Conservation (phyloP, 2,329 filamentous ascomycete genomes). For the Epichloe aotearoae region DNA sequence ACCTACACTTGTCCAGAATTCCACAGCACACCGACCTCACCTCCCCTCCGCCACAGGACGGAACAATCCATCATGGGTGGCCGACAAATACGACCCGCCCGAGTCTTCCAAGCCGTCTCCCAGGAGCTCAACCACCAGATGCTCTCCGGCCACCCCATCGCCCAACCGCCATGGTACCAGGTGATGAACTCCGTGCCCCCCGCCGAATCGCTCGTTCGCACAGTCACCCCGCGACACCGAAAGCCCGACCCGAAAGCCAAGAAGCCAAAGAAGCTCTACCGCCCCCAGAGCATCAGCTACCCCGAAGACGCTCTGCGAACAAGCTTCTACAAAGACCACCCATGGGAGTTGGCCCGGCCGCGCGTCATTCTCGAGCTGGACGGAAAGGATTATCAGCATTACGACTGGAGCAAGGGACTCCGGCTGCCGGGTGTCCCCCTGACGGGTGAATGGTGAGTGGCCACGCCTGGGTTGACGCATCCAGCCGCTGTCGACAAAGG, state of each 20-base stretch:
- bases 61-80: slow-evolving; percentile 22
- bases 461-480: not conserved
- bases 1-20: not conserved
- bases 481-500: no score
- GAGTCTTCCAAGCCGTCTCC: slow-evolving; percentile 33
- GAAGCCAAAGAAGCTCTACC: slow-evolving; percentile 61
- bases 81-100: slow-evolving; percentile 32
- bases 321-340: slow-evolving; percentile 85
- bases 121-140: slow-evolving; percentile 29
- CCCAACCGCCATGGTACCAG: slow-evolving; percentile 35
- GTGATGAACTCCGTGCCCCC: slow-evolving; percentile 45
- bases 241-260: slow-evolving; percentile 27
- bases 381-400: slow-evolving; percentile 63
- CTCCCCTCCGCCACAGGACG: not conserved
- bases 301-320: slow-evolving; percentile 70
- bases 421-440: slow-evolving; percentile 62
- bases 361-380: slow-evolving; percentile 73
- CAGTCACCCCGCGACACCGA: slow-evolving; percentile 34
- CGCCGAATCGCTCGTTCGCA: slow-evolving; percentile 42
- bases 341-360: slow-evolving; percentile 90
- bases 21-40: not conserved
- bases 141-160: slow-evolving; percentile 19
- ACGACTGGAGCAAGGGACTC: slow-evolving; percentile 67
- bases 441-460: slow-evolving; percentile 64
- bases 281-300: slow-evolving; percentile 64